These are phyloP conservation scores for Plantago major DNA, from an alignment of 257 asterid genomes.

Conservation along the genomic window DNA sequence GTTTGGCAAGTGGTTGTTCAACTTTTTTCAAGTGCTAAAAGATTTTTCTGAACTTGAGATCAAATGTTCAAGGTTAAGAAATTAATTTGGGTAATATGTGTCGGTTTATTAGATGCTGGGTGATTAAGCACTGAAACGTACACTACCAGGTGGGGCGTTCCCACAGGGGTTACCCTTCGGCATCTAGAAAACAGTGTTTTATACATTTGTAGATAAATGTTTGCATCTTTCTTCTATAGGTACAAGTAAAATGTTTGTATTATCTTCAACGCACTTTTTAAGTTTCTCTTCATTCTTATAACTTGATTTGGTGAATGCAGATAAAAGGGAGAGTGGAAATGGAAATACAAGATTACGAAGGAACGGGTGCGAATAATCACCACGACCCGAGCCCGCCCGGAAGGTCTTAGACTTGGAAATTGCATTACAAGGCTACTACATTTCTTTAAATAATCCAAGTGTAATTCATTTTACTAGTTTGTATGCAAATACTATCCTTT, in stretches of 20 bases:
- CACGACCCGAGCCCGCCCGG: conserved; percentile 46
- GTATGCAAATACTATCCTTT: no score
- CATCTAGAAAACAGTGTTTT: no score
- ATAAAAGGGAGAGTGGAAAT: conserved; percentile 27
- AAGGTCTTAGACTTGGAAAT: neutral
- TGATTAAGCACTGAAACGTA: no score
- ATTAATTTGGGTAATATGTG: neutral
- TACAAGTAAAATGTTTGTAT: no score
- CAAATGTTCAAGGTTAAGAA: neutral
- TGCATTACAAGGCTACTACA: neutral
- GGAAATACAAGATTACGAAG: conserved; percentile 38
- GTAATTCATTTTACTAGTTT: neutral
- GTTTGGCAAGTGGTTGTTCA: neutral
- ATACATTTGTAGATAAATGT: no score
- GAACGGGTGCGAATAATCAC: conserved; percentile 50
- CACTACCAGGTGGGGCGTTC: no score
- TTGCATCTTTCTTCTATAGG: no score
- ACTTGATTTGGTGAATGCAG: conserved; percentile 17
- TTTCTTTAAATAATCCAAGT: neutral
- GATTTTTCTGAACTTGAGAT: no score
- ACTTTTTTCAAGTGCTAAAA: neutral
- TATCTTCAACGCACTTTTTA: no score
- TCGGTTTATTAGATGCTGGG: no score
- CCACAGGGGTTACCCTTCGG: no score
- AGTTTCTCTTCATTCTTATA: no score